A percentile compares a stretch with the other conserved stretches of the same genome.
These are phyloP conservation scores for Verticillium zaregamsianum DNA, from an alignment of 2,329 filamentous ascomycete species.

Conservation along the genomic window DNA sequence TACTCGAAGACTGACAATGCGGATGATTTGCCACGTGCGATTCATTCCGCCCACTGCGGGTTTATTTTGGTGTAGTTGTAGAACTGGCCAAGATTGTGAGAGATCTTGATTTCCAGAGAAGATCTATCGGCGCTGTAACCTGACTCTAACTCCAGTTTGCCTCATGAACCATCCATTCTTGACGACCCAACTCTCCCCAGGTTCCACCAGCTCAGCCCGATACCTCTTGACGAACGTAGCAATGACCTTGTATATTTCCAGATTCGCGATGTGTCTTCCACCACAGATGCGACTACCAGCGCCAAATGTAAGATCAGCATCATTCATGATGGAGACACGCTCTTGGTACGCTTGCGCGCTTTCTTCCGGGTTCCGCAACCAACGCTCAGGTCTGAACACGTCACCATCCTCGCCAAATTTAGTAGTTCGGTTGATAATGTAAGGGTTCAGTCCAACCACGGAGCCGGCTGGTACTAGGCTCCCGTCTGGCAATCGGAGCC, in stretches of 20 bases:
- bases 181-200: slow-evolving; percentile 8
- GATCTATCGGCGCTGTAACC: neutral
- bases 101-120: neutral
- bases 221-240: slow-evolving; percentile 39
- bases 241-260: slow-evolving; percentile 57
- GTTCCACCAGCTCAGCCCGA: slow-evolving; percentile 27
- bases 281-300: slow-evolving; percentile 52
- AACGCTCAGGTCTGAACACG: slow-evolving; percentile 48
- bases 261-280: slow-evolving; percentile 47
- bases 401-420: slow-evolving; percentile 50
- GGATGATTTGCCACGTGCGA: too few species aligned
- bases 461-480: slow-evolving; percentile 45
- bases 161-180: slow-evolving; percentile 12
- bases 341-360: slow-evolving; percentile 42
- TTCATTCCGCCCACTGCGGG: neutral
- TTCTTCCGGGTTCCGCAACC: slow-evolving; percentile 42
- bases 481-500: slow-evolving; percentile 26
- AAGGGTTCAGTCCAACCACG: slow-evolving; percentile 48
- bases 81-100: too few species aligned
- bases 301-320: slow-evolving; percentile 38
- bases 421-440: slow-evolving; percentile 46
- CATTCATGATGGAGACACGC: slow-evolving; percentile 1
- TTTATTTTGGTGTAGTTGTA: too few species aligned
- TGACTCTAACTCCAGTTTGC: slow-evolving; percentile 8
- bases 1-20: too few species aligned